Percentiles rank a stretch among this genome's conserved stretches.
phyloP scores from a whole-genome alignment of 2,329 filamentous ascomycete genomes.

The Fusarium sp. region DNA sequence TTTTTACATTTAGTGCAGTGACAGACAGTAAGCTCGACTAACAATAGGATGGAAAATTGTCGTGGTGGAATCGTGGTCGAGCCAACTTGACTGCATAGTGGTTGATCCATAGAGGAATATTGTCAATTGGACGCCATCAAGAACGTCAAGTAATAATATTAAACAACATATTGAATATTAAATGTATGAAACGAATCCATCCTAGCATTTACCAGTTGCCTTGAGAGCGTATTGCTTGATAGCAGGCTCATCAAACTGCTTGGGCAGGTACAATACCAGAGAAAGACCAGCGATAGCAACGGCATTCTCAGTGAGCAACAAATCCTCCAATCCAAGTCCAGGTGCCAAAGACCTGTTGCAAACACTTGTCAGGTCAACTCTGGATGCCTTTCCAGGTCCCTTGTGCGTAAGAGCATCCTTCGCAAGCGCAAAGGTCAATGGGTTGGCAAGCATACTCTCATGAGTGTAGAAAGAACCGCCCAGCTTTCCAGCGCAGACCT shows the following conservation, averaged over 20 bases:
- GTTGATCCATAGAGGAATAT: not conserved
- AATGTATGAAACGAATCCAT: too few relatives aligned
- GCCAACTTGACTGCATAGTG: accelerated
- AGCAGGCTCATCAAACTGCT: not conserved
- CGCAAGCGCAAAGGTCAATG: constrained; percentile 1
- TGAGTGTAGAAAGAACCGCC: constrained; percentile 18
- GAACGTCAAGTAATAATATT: accelerated
- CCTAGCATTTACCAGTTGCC: not conserved
- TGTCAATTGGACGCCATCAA: not conserved
- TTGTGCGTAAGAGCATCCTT: constrained; percentile 7
- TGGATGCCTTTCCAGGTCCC: not conserved
- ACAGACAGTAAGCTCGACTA: too few relatives aligned
- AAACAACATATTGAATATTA: accelerated
- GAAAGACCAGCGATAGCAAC: not conserved
- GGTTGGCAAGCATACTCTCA: constrained; percentile 12
- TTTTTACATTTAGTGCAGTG: not conserved
- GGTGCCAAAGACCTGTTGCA: not conserved
- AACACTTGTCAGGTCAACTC: not conserved
- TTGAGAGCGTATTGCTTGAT: constrained; percentile 4
- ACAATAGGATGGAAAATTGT: too few relatives aligned
- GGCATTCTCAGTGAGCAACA: not conserved
- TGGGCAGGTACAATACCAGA: not conserved
- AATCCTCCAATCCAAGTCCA: constrained; percentile 1
- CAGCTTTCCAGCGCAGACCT: not conserved
- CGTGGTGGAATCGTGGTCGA: too few relatives aligned